phyloP scores from a whole-genome alignment of 1,284 basidiomycete species.

The Golubevia sp. region DNA sequence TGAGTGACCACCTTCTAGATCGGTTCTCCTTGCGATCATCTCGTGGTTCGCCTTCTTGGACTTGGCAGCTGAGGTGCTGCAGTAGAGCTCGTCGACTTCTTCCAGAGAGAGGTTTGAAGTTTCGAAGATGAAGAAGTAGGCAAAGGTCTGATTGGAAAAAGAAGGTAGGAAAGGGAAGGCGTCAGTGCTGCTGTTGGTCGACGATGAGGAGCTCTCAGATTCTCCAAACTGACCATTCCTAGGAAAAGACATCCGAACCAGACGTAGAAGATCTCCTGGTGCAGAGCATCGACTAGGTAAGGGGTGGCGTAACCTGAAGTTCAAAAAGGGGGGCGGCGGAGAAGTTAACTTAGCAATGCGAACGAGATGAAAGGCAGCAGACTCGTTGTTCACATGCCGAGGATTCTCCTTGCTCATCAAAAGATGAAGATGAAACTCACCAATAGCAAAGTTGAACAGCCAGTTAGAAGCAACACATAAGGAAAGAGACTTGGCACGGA shows the following conservation, averaged over 20 bases:
- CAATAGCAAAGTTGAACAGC: constrained; percentile 10
- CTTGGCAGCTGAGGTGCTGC: constrained; percentile 19
- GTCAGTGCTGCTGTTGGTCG: too few species aligned
- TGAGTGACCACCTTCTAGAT: constrained; percentile 34
- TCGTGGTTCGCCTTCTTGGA: constrained; percentile 32
- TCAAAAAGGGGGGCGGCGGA: too few species aligned
- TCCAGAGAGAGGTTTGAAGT: constrained; percentile 23
- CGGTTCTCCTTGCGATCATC: constrained; percentile 35
- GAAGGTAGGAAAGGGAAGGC: too few species aligned
- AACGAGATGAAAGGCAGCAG: too few species aligned
- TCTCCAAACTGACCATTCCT: too few species aligned
- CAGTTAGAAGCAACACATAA: constrained; percentile 54
- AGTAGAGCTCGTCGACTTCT: not conserved
- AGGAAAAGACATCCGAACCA: constrained; percentile 21
- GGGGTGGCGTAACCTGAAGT: constrained; percentile 53
- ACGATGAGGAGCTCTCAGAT: too few species aligned
- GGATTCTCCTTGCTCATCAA: not conserved
- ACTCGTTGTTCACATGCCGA: too few species aligned
- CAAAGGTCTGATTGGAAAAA: constrained; percentile 19
- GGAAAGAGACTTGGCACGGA: constrained; percentile 50
- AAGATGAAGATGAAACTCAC: not conserved
- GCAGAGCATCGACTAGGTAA: constrained; percentile 42
- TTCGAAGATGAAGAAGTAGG: constrained; percentile 27
- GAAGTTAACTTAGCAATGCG: too few species aligned
- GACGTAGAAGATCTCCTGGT: constrained; percentile 48